Percentiles rank a stretch among this genome's conserved stretches.
phyloP scores from a whole-genome alignment of 2,329 filamentous ascomycete species.

The Chlorencoelia australis region DNA sequence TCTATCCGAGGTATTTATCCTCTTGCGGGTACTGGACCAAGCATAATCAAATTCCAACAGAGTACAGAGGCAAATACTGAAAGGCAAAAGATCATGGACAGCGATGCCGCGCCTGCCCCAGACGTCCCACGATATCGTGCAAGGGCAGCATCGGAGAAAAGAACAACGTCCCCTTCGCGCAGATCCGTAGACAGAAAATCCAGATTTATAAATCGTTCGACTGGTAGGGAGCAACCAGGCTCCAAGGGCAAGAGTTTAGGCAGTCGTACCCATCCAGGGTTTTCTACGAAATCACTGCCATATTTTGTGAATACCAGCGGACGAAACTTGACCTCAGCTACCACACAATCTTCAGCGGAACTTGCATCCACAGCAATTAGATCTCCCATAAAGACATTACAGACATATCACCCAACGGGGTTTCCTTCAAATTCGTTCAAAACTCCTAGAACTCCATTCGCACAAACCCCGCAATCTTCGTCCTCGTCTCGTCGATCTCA shows the following conservation, averaged over 20 bases:
- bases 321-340: no score
- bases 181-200: no score
- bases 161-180: conserved; percentile 15
- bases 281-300: no score
- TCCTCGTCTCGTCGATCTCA: conserved; percentile 7
- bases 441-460: no score
- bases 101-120: conserved; percentile 12
- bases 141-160: conserved; percentile 3
- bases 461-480: conserved; percentile 5
- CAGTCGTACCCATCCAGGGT: no score
- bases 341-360: no score
- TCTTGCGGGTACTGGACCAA: conserved; percentile 33
- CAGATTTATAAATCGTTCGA: conserved; percentile 6
- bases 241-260: no score
- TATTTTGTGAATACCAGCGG: no score
- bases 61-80: conserved; percentile 24
- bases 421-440: no score
- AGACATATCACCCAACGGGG: no score
- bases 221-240: background rate
- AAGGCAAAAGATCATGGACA: conserved; percentile 25
- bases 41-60: conserved; percentile 27
- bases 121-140: conserved; percentile 11
- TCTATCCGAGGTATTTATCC: conserved; percentile 34
- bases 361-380: no score
- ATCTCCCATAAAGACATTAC: no score